Conservation (phyloP, 2,329 filamentous ascomycete species). For the Pestalotiopsis sp. region DNA sequence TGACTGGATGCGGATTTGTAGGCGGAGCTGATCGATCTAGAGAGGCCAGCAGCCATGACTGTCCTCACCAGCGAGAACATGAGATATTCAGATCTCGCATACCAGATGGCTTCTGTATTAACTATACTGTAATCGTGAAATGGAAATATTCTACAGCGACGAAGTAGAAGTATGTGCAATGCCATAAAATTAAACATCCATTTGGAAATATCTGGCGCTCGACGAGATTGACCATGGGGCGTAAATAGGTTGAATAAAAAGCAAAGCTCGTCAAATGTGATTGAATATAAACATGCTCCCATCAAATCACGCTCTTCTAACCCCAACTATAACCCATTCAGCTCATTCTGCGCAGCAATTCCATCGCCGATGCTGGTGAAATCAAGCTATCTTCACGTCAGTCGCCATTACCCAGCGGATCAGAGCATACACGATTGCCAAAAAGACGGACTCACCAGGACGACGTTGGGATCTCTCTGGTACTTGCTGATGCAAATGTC, state of each 20-base stretch:
- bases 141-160: too few relatives aligned
- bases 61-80: too few relatives aligned
- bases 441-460: constrained; percentile 36
- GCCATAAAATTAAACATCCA: too few relatives aligned
- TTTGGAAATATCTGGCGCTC: too few relatives aligned
- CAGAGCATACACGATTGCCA: not conserved
- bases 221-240: too few relatives aligned
- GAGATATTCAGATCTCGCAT: too few relatives aligned
- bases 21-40: not conserved
- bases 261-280: too few relatives aligned
- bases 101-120: too few relatives aligned
- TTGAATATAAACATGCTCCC: not conserved
- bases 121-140: too few relatives aligned
- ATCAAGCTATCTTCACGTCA: constrained; percentile 40
- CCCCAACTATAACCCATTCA: constrained; percentile 38
- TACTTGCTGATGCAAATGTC: constrained; percentile 33
- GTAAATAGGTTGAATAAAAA: too few relatives aligned
- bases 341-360: constrained; percentile 37
- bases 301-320: not conserved
- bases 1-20: not conserved
- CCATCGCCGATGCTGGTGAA: constrained; percentile 44
- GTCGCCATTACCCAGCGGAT: not conserved
- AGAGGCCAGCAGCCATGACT: too few relatives aligned
- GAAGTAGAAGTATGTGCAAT: too few relatives aligned
- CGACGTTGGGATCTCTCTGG: constrained; percentile 38